Base-by-base conservation (phyloP, 1,284 basidiomycete genomes). In the Ganoderma sinense region DNA sequence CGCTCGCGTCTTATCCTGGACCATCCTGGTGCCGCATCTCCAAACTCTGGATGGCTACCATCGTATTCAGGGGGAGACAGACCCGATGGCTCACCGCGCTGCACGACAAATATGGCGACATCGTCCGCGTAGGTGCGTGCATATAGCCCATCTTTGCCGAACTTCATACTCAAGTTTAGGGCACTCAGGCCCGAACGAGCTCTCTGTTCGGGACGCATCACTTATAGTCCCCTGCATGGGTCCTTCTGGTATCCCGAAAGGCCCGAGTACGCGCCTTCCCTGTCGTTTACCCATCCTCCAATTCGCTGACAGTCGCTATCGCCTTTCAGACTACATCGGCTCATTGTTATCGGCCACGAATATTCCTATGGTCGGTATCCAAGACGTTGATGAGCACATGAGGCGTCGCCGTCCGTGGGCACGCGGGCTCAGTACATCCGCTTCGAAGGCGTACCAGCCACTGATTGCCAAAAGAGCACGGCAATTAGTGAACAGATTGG, bases 101-200 rank as follows among this genome's bases (percentile, higher is more conserved):
- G 18, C 80, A 81, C 41, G 65, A 77, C 8, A 69, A 45, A n/a
- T 79, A 79, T 63, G 79, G 79, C 0, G 78, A 80, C 33, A 66
- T 78, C 16, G 79, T 81, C n/a, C 68, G 80, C 16, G 76, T 76
- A 29, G 79, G 79, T 79, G 60, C 20, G 75, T 11, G 18, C 48
- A 26, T 26, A 23, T 8, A 56, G 5, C 6, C 29, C 6, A 6
- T 26, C 8, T 3, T 18, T 16, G 5, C 18, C 31, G 29, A 16
- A 33, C 29, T 2, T 29, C 14, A 26, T 18, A 23, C 29, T 55
- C 5, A 33, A 10, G 26, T 26, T n/a, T 23, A 10, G 10, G 4
- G 5, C 53, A 56, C 18, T 7, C 53, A 70, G 69, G 69, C 29
- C 69, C 69, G 14, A 70, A 70, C 26, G 69, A 67, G 41, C 59